Conservation (phyloP, 768 basidiomycete genomes). For the Russula compacta region DNA sequence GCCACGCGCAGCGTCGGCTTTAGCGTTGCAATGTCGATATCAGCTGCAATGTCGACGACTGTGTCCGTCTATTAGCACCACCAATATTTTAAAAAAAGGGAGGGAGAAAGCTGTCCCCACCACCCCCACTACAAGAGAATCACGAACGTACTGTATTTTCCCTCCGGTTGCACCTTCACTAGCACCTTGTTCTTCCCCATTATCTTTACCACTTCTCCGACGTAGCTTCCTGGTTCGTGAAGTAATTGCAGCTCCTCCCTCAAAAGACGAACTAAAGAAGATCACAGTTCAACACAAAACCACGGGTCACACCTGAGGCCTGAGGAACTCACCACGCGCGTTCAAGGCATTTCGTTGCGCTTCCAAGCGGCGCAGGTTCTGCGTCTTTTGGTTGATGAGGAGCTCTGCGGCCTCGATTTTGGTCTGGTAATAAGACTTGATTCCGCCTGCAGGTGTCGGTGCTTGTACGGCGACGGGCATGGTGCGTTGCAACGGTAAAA, state of each 20-base stretch:
- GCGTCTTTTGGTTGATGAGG: constrained; percentile 91
- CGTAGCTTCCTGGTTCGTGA: constrained; percentile 94
- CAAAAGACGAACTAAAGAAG: constrained; percentile 63
- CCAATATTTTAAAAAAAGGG: not conserved
- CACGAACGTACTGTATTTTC: constrained; percentile 83
- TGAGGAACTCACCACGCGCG: constrained; percentile 61
- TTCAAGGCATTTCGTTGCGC: constrained; percentile 97
- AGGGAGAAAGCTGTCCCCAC: too few relatives aligned
- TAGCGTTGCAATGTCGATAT: constrained; percentile 71
- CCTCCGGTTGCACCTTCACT: constrained; percentile 97
- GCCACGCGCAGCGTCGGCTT: constrained; percentile 88
- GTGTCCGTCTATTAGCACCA: not conserved
- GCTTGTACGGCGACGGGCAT: constrained; percentile 34
- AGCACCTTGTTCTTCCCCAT: constrained; percentile 99
- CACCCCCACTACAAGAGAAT: not conserved
- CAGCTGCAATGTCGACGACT: constrained; percentile 92
- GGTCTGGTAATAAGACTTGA: constrained; percentile 88
- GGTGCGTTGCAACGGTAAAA: not conserved
- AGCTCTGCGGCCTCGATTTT: constrained; percentile 94
- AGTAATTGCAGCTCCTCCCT: constrained; percentile 88
- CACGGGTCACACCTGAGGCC: not conserved
- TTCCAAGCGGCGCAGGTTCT: constrained; percentile 90
- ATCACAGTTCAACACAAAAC: not conserved
- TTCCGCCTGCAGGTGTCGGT: constrained; percentile 45
- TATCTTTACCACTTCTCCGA: constrained; percentile 95